A percentile compares a stretch with the other conserved stretches of the same genome.
Conservation (phyloP, 805 yeast species). For the Hanseniaspora occidentalis region DNA sequence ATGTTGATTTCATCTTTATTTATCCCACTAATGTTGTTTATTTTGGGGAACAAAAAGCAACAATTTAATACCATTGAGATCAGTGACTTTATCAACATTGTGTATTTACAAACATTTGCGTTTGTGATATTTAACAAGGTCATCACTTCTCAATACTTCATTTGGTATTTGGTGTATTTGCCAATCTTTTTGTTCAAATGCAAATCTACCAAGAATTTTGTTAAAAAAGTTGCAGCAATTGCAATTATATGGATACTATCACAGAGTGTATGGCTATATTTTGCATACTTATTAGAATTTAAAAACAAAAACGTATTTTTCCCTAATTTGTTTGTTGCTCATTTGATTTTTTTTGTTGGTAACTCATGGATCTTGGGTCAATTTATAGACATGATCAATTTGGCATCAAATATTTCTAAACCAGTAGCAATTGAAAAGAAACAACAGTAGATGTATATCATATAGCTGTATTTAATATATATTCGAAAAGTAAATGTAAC, state of each 20-base stretch:
- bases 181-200: conserved; percentile 52
- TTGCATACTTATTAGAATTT: conserved; percentile 74
- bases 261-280: conserved; percentile 68
- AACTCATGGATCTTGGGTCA: conserved; percentile 51
- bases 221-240: conserved; percentile 20
- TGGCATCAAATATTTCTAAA: background rate
- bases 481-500: no score
- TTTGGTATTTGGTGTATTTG: conserved; percentile 81
- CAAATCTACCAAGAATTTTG: conserved; percentile 26
- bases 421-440: background rate
- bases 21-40: conserved; percentile 32
- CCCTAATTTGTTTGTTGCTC: conserved; percentile 42
- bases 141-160: conserved; percentile 88
- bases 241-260: conserved; percentile 47
- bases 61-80: conserved; percentile 15
- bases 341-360: conserved; percentile 44
- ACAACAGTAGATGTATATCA: background rate
- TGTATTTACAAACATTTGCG: conserved; percentile 69
- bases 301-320: conserved; percentile 54
- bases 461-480: no score
- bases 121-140: conserved; percentile 73
- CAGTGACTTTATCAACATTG: conserved; percentile 33
- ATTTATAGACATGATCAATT: conserved; percentile 34
- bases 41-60: background rate
- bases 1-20: conserved; percentile 43